Conservation (phyloP, 176 grass and related monocot species). For the Triticum turgidum region DNA sequence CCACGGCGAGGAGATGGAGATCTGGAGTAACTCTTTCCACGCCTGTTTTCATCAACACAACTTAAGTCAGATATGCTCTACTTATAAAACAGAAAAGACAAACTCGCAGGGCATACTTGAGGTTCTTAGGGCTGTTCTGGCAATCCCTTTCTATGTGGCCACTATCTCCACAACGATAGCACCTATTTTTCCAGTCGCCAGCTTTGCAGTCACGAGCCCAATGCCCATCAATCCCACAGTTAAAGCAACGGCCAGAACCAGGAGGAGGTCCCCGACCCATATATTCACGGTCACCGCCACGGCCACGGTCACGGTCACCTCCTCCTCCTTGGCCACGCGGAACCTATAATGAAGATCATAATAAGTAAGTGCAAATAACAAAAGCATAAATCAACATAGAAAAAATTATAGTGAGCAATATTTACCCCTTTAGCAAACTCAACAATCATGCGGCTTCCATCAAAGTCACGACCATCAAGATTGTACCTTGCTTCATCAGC, state of each 20-base stretch:
- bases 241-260: conserved; percentile 88
- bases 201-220: conserved; percentile 98
- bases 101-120: conserved; percentile 38
- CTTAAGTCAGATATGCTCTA: conserved; percentile 21
- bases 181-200: conserved; percentile 97
- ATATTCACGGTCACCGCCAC: conserved; percentile 47
- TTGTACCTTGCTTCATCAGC: conserved; percentile 95
- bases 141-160: conserved; percentile 94
- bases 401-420: not conserved
- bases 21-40: conserved; percentile 71
- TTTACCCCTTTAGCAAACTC: conserved; percentile 97
- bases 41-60: conserved; percentile 20
- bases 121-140: conserved; percentile 82
- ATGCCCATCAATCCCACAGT: conserved; percentile 93
- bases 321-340: conserved; percentile 80
- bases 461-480: conserved; percentile 83
- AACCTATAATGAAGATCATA: conserved; percentile 39
- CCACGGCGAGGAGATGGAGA: conserved; percentile 70
- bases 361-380: not conserved
- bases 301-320: conserved; percentile 46
- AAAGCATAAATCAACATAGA: not conserved
- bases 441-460: conserved; percentile 85
- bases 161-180: conserved; percentile 88
- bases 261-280: conserved; percentile 85
- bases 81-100: not conserved